Evolutionary conservation across 2,329 filamentous ascomycete species (phyloP), one percentile per base, ranked within the genome.

Genomic region (Elsinoe ampelina): DNA sequence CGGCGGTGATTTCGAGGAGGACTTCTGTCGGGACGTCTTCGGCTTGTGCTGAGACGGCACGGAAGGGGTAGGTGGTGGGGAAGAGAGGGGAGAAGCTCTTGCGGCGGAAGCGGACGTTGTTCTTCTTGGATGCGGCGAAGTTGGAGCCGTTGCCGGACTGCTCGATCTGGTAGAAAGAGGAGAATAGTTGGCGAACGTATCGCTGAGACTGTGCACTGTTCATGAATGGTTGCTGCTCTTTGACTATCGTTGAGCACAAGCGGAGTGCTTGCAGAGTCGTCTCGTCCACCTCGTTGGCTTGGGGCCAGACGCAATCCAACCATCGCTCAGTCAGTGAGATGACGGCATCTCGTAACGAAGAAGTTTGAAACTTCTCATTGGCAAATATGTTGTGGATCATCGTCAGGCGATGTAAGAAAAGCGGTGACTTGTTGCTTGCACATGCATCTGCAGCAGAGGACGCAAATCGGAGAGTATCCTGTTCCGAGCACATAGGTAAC

Each of bases 181-280:
- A 41, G 32, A 60, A 41, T 2, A 60, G 32, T 12, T 45, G 51
- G 41, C 39, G 48, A 36, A 58, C 58, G 38, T 60, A 60, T 6
- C 58, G 59, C 19, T 58, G 30, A n/a, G 57, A 55, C 41, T 60
- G 59, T 20, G 39, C 15, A n/a, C 19, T 8, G 10, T 39, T 17
- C 19, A 58, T 55, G 19, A 54, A 39, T 4, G 58, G 58, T 36
- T 58, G 80, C 68, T 97, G 88, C 60, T 87, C 90, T 7, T 92
- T 89, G 35, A 98, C 78, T 34, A 98, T 87, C 0, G 92, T 95
- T 71, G 90, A 95, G 71, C 92, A 95, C 13, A 98, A 76, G 13
- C 93, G 86, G 15, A 97, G 87, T 72, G 97, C 93, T 19, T 95
- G 89, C 61, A 86, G 86, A 83, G 90, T 97, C 66, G 95, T 88